Conservation (phyloP, 164 flowering plant genomes). For the Umbellularia californica region DNA sequence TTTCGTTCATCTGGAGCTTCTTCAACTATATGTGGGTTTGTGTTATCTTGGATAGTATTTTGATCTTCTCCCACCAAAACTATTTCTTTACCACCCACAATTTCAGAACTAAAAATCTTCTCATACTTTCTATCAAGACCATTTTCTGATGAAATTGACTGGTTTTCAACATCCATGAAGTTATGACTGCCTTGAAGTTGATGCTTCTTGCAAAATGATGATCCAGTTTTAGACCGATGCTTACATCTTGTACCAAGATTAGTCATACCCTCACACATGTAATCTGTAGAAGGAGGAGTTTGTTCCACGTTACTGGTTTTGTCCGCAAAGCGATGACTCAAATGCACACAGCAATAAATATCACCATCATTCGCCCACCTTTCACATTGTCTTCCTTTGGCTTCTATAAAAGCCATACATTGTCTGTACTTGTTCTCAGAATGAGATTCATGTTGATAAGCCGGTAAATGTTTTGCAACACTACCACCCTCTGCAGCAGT, state of each 20-base stretch:
- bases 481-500: slow-evolving; percentile 31
- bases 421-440: slow-evolving; percentile 53
- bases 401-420: slow-evolving; percentile 81
- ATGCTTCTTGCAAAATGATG: slow-evolving; percentile 85
- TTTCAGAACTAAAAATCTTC: slow-evolving; percentile 25
- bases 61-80: slow-evolving; percentile 33
- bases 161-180: slow-evolving; percentile 16
- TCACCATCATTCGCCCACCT: slow-evolving; percentile 96
- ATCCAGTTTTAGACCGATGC: slow-evolving; percentile 74
- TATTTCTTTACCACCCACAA: slow-evolving; percentile 35
- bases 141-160: slow-evolving; percentile 31
- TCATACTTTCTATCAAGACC: slow-evolving; percentile 56
- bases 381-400: slow-evolving; percentile 92
- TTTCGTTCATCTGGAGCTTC: slow-evolving; percentile 22
- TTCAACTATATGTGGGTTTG: slow-evolving; percentile 24
- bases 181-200: slow-evolving; percentile 26
- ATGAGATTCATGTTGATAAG: slow-evolving; percentile 11
- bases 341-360: slow-evolving; percentile 89
- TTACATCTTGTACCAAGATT: slow-evolving; percentile 84
- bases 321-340: slow-evolving; percentile 53
- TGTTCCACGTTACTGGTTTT: slow-evolving; percentile 43
- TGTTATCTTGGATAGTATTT: slow-evolving; percentile 32
- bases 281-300: slow-evolving; percentile 34
- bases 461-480: slow-evolving; percentile 27
- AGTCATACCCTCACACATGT: slow-evolving; percentile 86